Evolutionary conservation across 1,284 basidiomycete species (phyloP).

Genomic region (Spongiforma sp.): DNA sequence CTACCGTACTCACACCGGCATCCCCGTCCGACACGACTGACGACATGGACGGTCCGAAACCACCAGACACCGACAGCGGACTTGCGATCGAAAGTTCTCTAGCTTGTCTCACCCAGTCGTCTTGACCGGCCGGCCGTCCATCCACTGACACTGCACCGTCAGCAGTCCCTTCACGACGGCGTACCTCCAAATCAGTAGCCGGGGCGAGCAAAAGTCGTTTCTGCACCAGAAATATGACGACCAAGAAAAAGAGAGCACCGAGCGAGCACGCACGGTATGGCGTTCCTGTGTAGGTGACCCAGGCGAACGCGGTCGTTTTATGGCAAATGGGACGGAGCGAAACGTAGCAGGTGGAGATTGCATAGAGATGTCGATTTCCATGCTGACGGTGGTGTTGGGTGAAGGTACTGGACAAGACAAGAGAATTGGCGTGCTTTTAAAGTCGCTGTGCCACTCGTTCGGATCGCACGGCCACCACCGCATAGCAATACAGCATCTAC

Average conservation of each 20-base stretch:
- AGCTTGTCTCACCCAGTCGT: conserved; percentile 73
- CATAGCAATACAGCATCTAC: not conserved
- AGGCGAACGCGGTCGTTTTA: conserved; percentile 65
- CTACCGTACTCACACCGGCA: not conserved
- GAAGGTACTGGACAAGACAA: not conserved
- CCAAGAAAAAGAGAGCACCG: not conserved
- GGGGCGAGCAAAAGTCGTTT: conserved; percentile 59
- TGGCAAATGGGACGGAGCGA: conserved; percentile 30
- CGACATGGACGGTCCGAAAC: conserved; percentile 11
- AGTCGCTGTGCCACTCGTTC: not conserved
- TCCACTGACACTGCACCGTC: too few relatives aligned
- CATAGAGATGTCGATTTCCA: conserved; percentile 62
- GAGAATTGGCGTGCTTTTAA: too few relatives aligned
- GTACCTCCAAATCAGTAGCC: conserved; percentile 17
- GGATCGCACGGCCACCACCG: not conserved
- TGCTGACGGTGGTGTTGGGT: conserved; percentile 26
- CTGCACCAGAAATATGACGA: conserved; percentile 36
- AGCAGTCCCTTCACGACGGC: too few relatives aligned
- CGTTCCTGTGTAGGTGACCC: conserved; percentile 52
- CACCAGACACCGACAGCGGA: conserved; percentile 39
- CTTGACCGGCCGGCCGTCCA: conserved; percentile 40
- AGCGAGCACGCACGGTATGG: conserved; percentile 49
- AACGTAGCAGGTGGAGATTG: conserved; percentile 46
- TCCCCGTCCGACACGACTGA: not conserved
- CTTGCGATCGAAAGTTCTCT: conserved; percentile 63